Conservation (phyloP, 441 rosid genomes). For the Rhodomyrtus psidioides region DNA sequence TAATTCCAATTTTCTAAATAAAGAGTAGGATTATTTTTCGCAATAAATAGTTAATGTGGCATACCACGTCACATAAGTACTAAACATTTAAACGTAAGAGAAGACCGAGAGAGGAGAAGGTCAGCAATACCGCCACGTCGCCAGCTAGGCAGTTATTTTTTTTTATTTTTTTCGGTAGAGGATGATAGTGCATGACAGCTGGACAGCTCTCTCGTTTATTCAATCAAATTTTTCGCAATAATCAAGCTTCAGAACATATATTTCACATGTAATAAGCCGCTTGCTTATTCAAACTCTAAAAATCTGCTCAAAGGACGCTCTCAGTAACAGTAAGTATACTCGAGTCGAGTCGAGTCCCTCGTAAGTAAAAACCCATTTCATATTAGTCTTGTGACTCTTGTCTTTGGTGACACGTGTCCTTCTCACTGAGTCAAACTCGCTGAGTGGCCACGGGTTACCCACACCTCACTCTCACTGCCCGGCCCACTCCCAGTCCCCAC, state of each 20-base stretch:
- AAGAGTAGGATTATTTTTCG: background rate
- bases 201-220: rapidly evolving
- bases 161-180: rapidly evolving
- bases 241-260: background rate
- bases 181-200: rapidly evolving
- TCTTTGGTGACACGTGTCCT: background rate
- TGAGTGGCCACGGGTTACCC: background rate
- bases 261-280: background rate
- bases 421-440: background rate
- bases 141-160: background rate
- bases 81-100: background rate
- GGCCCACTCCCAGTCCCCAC: background rate
- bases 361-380: background rate
- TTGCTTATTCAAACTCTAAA: background rate
- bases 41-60: too few relatives aligned
- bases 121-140: rapidly evolving
- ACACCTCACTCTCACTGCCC: background rate
- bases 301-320: background rate
- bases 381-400: background rate
- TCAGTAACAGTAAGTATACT: background rate
- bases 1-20: background rate
- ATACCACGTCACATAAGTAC: background rate
- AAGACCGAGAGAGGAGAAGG: background rate
- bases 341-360: rapidly evolving
- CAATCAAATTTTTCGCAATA: background rate